A percentile compares a stretch with the other conserved stretches of the same genome.
Conservation (phyloP, 371 early-diverging fungal genomes). For the Zopfochytrium polystomum region DNA sequence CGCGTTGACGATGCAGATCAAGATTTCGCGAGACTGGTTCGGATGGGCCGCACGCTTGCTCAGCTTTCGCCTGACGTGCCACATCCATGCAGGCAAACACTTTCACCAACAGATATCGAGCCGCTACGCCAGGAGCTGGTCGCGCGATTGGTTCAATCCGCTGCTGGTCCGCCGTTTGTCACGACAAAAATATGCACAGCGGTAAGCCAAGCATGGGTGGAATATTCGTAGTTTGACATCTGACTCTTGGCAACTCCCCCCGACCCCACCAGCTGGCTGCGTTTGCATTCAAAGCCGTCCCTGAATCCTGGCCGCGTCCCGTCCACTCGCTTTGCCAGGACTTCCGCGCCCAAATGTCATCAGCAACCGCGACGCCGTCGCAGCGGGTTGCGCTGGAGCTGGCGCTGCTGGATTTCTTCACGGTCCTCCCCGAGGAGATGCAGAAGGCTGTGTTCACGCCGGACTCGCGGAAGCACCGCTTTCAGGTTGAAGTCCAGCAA, state of each 20-base stretch:
- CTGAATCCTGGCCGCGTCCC: constrained; percentile 26
- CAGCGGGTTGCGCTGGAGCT: constrained; percentile 15
- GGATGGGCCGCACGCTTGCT: constrained; percentile 55
- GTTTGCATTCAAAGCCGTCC: constrained; percentile 28
- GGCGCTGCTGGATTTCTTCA: constrained; percentile 66
- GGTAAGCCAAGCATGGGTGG: constrained; percentile 46
- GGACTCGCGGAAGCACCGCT: background rate
- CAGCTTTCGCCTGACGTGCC: constrained; percentile 20
- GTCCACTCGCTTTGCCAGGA: constrained; percentile 13
- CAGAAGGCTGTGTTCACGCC: constrained; percentile 19
- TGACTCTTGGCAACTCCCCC: background rate
- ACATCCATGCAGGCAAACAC: constrained; percentile 18
- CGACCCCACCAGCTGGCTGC: constrained; percentile 21
- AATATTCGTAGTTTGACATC: background rate
- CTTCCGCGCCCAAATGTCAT: constrained; percentile 9
- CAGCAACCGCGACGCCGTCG: background rate
- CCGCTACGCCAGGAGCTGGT: constrained; percentile 62
- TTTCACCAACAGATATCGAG: background rate
- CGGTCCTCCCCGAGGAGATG: constrained; percentile 76
- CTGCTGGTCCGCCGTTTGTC: constrained; percentile 64
- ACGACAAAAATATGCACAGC: constrained; percentile 71
- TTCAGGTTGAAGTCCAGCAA: constrained; percentile 4
- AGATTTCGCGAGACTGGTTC: constrained; percentile 75
- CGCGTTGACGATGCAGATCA: constrained; percentile 78
- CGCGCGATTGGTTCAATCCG: constrained; percentile 56